Conservation (phyloP, 2,329 filamentous ascomycete species). For the Colletotrichum trifolii region DNA sequence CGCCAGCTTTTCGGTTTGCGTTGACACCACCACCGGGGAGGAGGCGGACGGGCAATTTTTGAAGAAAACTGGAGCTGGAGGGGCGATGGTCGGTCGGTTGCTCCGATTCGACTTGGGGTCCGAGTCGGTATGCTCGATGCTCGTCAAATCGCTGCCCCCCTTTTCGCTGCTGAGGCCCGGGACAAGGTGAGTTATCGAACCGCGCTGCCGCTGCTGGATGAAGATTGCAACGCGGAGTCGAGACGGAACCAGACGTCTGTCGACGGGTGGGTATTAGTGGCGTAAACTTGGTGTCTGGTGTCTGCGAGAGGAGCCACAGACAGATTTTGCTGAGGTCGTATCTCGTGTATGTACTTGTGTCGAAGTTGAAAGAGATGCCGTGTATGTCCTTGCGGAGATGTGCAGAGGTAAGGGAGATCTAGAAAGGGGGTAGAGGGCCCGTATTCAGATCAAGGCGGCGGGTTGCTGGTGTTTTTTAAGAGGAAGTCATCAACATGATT, state of each 20-base stretch:
- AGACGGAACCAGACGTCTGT: conserved; percentile 1
- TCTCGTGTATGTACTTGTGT: conserved; percentile 1
- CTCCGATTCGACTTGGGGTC: conserved; percentile 13
- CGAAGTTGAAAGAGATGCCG: conserved; percentile 22
- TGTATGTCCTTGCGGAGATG: conserved; percentile 36
- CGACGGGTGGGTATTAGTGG: conserved; percentile 5
- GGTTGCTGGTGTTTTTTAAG: conserved; percentile 53
- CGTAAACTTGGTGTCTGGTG: conserved; percentile 1
- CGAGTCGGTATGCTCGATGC: conserved; percentile 19
- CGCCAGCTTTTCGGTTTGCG: conserved; percentile 36
- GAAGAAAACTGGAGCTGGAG: conserved; percentile 6
- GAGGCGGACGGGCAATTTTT: conserved; percentile 21
- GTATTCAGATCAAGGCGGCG: conserved; percentile 51
- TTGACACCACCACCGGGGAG: conserved; percentile 22
- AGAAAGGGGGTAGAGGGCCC: conserved; percentile 39
- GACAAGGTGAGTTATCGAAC: conserved; percentile 16
- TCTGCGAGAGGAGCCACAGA: background rate
- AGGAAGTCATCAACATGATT: conserved; percentile 57
- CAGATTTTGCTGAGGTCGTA: conserved; percentile 11
- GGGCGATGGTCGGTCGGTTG: conserved; percentile 23
- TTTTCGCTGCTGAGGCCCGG: conserved; percentile 10
- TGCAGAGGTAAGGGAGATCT: conserved; percentile 46
- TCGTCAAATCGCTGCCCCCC: conserved; percentile 7
- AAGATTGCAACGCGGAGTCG: background rate
- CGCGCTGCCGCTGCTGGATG: background rate